Conservation (phyloP, 2,329 filamentous ascomycete species). For the Ophiosphaerella narmari region DNA sequence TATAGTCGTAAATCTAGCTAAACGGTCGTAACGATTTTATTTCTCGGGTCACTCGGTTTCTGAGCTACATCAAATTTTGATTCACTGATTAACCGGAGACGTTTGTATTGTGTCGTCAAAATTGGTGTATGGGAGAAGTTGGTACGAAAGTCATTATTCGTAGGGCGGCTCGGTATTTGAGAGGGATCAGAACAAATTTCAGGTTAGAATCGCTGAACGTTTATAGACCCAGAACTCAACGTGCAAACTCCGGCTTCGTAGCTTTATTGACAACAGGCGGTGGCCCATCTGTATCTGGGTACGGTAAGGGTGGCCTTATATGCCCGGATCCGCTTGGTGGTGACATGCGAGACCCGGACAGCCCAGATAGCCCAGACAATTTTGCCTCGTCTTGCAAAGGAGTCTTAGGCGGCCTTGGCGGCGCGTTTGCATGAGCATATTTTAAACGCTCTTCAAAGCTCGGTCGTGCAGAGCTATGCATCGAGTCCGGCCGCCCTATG, state of each 20-base stretch:
- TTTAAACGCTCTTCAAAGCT: slow-evolving; percentile 31
- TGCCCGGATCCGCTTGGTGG: slow-evolving; percentile 33
- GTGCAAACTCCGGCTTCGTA: slow-evolving; percentile 72
- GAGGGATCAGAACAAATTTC: not conserved
- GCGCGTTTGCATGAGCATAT: slow-evolving; percentile 23
- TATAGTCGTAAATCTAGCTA: not conserved
- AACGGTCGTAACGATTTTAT: not conserved
- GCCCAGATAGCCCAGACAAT: slow-evolving; percentile 20
- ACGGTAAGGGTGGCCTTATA: slow-evolving; percentile 63
- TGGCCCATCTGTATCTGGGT: slow-evolving; percentile 78
- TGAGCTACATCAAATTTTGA: too few relatives aligned
- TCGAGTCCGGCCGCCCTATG: slow-evolving; percentile 22
- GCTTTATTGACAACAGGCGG: slow-evolving; percentile 86
- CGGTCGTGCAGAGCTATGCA: slow-evolving; percentile 31
- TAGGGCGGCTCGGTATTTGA: not conserved
- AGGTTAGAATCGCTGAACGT: not conserved
- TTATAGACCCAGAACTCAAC: slow-evolving; percentile 10
- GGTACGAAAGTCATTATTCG: slow-evolving; percentile 1
- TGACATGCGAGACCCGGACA: slow-evolving; percentile 23
- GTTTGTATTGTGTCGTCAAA: too few relatives aligned
- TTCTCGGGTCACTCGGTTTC: not conserved
- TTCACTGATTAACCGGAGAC: too few relatives aligned
- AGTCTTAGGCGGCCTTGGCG: slow-evolving; percentile 49
- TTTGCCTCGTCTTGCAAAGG: slow-evolving; percentile 36
- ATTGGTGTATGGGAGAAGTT: too few relatives aligned